These are phyloP conservation scores for Fusarium virguliforme DNA, from an alignment of 2,329 filamentous ascomycete species.

Conservation along the genomic window DNA sequence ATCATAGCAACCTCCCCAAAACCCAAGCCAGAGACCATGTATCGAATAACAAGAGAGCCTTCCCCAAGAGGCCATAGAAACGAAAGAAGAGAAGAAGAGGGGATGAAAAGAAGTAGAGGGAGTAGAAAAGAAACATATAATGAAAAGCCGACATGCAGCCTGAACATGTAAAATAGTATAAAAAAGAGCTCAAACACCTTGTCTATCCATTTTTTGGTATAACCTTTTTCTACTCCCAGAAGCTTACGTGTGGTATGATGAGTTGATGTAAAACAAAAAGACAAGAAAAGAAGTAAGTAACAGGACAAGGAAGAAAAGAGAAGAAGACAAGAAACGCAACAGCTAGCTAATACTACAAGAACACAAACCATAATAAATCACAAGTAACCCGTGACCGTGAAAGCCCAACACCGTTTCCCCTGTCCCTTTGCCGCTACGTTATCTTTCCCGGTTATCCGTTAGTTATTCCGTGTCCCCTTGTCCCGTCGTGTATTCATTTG, in stretches of 20 bases:
- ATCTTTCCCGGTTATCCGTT: conserved; percentile 39
- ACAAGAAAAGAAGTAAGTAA: conserved; percentile 34
- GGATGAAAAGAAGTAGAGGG: not conserved
- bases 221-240: conserved; percentile 51
- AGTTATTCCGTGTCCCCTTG: conserved; percentile 35
- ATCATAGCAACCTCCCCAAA: conserved; percentile 14
- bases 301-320: conserved; percentile 31
- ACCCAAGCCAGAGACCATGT: conserved; percentile 1
- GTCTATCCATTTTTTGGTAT: conserved; percentile 53
- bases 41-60: conserved; percentile 12
- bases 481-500: conserved; percentile 41
- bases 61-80: conserved; percentile 7
- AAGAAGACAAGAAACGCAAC: conserved; percentile 10
- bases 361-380: conserved; percentile 18
- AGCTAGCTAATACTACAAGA: conserved; percentile 42
- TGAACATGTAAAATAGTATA: conserved; percentile 26
- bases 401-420: conserved; percentile 28
- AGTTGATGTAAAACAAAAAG: conserved; percentile 25
- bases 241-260: conserved; percentile 51
- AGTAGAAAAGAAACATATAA: not conserved
- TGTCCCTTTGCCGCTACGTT: conserved; percentile 33
- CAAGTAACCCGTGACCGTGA: conserved; percentile 29
- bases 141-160: conserved; percentile 7
- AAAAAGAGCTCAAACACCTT: conserved; percentile 45
- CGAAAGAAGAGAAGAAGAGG: not conserved